Conservation (phyloP, 2,329 filamentous ascomycete species). For the Thyridium curvatum region DNA sequence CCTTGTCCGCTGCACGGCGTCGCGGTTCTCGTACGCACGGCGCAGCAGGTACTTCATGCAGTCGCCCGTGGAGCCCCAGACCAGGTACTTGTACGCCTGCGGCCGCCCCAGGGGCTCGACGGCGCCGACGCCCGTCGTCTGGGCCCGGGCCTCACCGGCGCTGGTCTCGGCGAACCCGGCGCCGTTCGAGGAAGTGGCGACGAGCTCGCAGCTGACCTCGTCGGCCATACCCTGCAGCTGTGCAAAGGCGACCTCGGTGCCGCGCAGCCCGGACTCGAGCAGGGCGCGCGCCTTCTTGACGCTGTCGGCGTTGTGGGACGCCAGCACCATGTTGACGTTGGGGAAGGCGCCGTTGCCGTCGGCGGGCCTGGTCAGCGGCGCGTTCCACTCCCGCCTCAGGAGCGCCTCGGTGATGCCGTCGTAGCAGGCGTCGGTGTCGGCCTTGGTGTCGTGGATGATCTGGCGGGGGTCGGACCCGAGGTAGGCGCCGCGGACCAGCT, state of each 20-base stretch:
- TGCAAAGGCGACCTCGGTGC: constrained; percentile 53
- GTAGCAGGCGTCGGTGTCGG: constrained; percentile 65
- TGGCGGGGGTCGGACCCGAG: constrained; percentile 63
- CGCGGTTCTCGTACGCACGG: constrained; percentile 68
- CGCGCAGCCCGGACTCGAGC: constrained; percentile 34
- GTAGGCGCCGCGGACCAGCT: constrained; percentile 72
- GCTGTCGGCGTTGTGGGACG: constrained; percentile 74
- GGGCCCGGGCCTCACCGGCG: constrained; percentile 1
- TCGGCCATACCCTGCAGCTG: constrained; percentile 96
- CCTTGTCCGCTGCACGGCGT: constrained; percentile 58
- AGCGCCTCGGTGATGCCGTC: constrained; percentile 64
- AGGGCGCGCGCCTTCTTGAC: constrained; percentile 52
- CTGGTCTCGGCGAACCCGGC: background rate
- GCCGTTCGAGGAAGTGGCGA: constrained; percentile 15
- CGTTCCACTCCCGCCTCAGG: constrained; percentile 56
- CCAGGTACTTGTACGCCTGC: constrained; percentile 58
- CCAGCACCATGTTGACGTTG: constrained; percentile 60
- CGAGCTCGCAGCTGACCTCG: constrained; percentile 68
- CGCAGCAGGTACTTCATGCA: constrained; percentile 80
- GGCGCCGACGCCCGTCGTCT: constrained; percentile 3
- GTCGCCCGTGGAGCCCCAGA: constrained; percentile 67
- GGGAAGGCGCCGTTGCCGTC: constrained; percentile 38
- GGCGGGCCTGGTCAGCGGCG: constrained; percentile 35
- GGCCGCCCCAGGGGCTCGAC: constrained; percentile 13
- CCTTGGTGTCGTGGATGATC: constrained; percentile 66